phyloP scores from a whole-genome alignment of 768 basidiomycete species.

The Phaeotremella skinneri region DNA sequence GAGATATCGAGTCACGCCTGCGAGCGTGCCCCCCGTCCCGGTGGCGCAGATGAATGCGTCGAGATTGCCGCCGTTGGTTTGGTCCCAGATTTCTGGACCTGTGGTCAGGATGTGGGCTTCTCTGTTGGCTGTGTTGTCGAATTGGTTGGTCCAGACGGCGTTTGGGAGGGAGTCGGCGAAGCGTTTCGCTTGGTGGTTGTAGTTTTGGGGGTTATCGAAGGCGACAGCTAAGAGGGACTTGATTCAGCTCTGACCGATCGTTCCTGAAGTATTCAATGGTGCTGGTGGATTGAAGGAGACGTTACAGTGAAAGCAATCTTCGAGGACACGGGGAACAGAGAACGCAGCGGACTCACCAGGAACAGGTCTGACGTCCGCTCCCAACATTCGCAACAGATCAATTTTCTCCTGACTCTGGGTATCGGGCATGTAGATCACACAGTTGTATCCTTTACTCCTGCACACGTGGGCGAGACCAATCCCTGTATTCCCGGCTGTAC shows the following conservation, averaged over 20 bases:
- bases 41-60: slow-evolving; percentile 94
- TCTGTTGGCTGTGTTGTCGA: slow-evolving; percentile 93
- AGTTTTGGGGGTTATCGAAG: slow-evolving; percentile 90
- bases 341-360: slow-evolving; percentile 59
- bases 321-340: background rate
- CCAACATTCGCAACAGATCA: slow-evolving; percentile 92
- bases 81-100: slow-evolving; percentile 95
- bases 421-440: slow-evolving; percentile 99
- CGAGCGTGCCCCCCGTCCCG: slow-evolving; percentile 93
- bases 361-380: slow-evolving; percentile 93
- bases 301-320: too few species aligned
- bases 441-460: slow-evolving; percentile 86
- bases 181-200: slow-evolving; percentile 92
- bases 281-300: too few species aligned
- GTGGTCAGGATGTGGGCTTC: slow-evolving; percentile 82
- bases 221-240: slow-evolving; percentile 62
- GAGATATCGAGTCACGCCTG: slow-evolving; percentile 78
- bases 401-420: slow-evolving; percentile 98
- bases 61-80: slow-evolving; percentile 66
- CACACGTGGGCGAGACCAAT: slow-evolving; percentile 86
- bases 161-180: slow-evolving; percentile 71
- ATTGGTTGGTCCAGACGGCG: slow-evolving; percentile 95
- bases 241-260: background rate
- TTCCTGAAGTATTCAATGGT: too few species aligned
- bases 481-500: slow-evolving; percentile 97